phyloP scores from a whole-genome alignment of 1,139 yeast species.

The Candida freyschussii region DNA sequence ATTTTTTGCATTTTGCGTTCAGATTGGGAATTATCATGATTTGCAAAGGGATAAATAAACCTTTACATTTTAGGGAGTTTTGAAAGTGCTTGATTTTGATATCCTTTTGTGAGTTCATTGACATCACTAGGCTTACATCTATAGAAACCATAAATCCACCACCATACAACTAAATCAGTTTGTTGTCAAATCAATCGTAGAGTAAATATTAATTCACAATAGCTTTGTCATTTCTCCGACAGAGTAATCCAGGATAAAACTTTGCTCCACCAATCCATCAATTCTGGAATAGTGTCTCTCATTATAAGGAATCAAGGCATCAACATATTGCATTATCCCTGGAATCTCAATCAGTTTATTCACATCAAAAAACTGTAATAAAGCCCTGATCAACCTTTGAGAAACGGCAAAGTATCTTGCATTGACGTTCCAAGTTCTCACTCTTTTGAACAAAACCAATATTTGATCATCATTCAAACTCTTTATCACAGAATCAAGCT shows the following conservation, averaged over 20 bases:
- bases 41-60: too few species aligned
- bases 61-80: too few species aligned
- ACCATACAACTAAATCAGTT: too few species aligned
- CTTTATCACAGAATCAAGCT: slow-evolving; percentile 62
- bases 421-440: slow-evolving; percentile 94
- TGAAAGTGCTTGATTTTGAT: too few species aligned
- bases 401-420: slow-evolving; percentile 75
- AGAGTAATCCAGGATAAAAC: slow-evolving; percentile 80
- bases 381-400: slow-evolving; percentile 65
- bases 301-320: slow-evolving; percentile 74
- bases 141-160: too few species aligned
- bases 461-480: slow-evolving; percentile 58
- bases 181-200: too few species aligned
- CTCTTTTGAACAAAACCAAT: slow-evolving; percentile 56
- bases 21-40: too few species aligned
- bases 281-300: slow-evolving; percentile 77
- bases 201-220: slow-evolving; percentile 1
- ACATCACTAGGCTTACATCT: too few species aligned
- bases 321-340: slow-evolving; percentile 65
- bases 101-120: too few species aligned
- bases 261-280: slow-evolving; percentile 78
- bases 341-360: slow-evolving; percentile 58
- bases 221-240: slow-evolving; percentile 66
- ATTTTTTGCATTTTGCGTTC: too few species aligned
- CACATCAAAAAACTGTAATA: slow-evolving; percentile 51